Base-by-base conservation (phyloP, 78 protist species). In the Protostelium mycophagum region DNA sequence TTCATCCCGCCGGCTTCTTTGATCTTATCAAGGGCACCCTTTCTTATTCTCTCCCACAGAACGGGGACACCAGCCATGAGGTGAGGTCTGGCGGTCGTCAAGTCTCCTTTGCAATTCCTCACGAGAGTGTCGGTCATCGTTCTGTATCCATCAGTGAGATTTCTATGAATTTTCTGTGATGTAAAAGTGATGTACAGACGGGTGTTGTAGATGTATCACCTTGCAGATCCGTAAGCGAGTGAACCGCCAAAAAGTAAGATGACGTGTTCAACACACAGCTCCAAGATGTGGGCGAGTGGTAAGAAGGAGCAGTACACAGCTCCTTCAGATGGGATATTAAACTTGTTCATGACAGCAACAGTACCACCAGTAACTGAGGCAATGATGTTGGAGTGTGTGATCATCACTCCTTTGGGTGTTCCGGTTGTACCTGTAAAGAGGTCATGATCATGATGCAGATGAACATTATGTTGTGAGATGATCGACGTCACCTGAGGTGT, bases 211-310 rank as follows among this genome's bases (percentile, higher is more conserved):
- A n/a, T n/a, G n/a, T 51, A 51, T 51, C 73, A 51, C 73, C 73
- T 51, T 5, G 73, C 73, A 25, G 73, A 51, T 25, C 73, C 73
- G 73, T 51, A 51, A 16, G 73, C 73, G 31, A 51, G 16, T 51
- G 5, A 5, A 51, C 73, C 73, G 5, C 73, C 73, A 16, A 25
- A 25, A 16, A 51, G 16, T 5, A 51, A 16, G 73, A 51, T 51
- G 16, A 51, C 16, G 73, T 51, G 73, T 16, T 51, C 88, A 16
- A 93, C 34, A 1, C 91, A 39, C 63, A 95, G 88, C 93, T 97
- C 99, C 25, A 98, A 83, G 84, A 97, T 90, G 94, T 98, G 99
- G 34, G 99, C 99, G 73, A 98, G 96, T 38, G 99, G 99, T 35
- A 98, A 93, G 92, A 95, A 98, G 31, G 97, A 90, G 86, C 96